Percentiles rank a stretch among this genome's conserved stretches.
These are phyloP conservation scores for Mycena vitilis DNA, from an alignment of 768 basidiomycete species.

Conservation along the genomic window DNA sequence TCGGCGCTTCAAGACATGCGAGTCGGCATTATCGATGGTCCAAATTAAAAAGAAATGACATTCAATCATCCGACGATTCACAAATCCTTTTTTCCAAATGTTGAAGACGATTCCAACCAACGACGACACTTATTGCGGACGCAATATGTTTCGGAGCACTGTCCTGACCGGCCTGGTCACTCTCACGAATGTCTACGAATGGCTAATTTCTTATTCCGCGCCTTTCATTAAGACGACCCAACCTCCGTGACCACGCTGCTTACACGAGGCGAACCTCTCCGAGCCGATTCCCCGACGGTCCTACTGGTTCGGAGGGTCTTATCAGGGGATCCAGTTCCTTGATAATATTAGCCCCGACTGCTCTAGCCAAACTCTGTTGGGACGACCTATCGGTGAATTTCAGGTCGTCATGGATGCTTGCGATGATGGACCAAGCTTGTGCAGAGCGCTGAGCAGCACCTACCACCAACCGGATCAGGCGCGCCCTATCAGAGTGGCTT, in stretches of 20 bases:
- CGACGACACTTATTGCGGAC: not conserved
- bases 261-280: conserved; percentile 30
- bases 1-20: not conserved
- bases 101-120: not conserved
- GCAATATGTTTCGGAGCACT: not conserved
- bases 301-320: conserved; percentile 7
- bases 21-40: not conserved
- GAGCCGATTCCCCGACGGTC: conserved; percentile 32
- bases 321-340: conserved; percentile 5
- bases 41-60: no score
- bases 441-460: not conserved
- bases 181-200: conserved; percentile 29
- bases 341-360: not conserved
- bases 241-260: conserved; percentile 5
- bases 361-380: conserved; percentile 3
- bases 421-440: conserved; percentile 17
- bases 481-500: conserved; percentile 20
- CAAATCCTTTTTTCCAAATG: not conserved
- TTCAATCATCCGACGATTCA: no score
- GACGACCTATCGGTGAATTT: conserved; percentile 29
- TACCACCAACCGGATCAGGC: not conserved
- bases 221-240: not conserved
- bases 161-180: not conserved
- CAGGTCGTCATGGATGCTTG: not conserved
- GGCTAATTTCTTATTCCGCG: conserved; percentile 19